Evolutionary conservation across 2,329 filamentous ascomycete genomes (phyloP), one percentile per base, ranked within the genome.

Genomic region (Aspergillus thermomutatus): DNA sequence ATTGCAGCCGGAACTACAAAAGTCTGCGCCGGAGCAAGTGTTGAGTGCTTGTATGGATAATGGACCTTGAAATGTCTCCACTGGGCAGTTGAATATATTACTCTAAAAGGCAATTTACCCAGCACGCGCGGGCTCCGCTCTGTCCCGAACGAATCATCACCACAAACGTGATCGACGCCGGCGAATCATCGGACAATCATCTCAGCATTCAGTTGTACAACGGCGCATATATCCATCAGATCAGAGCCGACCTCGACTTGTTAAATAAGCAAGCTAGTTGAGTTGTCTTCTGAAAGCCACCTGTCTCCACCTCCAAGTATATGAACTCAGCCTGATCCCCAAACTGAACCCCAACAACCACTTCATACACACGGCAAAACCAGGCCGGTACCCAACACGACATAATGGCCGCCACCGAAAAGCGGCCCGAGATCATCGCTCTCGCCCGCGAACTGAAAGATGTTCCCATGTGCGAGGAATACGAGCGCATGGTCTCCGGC

Each of bases 401-500:
- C 41, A n/a, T n/a, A 25, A 63, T 67, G 60, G 65, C 70, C 19
- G 62, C 66, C 3, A 58, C 58, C 1, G 64, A 58, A 34, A 71
- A 72, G 61, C 58, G 65, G 4, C 60, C 64, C 0, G 70, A 73
- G 21, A 64, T 72, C 31, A 71, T 72, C 28, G 66, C 64, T 31
- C 56, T 72, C 34, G 67, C 70, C 14, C 67, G 64, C 21, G 59
- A 52, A 14, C 53, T 72, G 3, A 49, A 61, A 27, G 55, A 65
- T 31, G 60, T 67, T 0, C 70, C 69, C 4, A 56, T 66, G 60
- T 70, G 70, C 54, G 70, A 72, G n/a, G 66, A 73, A 25, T 73
- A 71, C 54, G 70, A 73, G 55, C 60, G 59, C 10, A 73, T 73
- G 70, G 65, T 73, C 47, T 73, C 70, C 1, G 70, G 70, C 8